A percentile compares a stretch with the other conserved stretches of the same genome.
These are phyloP conservation scores for Clonostachys byssicola DNA, from an alignment of 2,329 filamentous ascomycete genomes.

Conservation along the genomic window DNA sequence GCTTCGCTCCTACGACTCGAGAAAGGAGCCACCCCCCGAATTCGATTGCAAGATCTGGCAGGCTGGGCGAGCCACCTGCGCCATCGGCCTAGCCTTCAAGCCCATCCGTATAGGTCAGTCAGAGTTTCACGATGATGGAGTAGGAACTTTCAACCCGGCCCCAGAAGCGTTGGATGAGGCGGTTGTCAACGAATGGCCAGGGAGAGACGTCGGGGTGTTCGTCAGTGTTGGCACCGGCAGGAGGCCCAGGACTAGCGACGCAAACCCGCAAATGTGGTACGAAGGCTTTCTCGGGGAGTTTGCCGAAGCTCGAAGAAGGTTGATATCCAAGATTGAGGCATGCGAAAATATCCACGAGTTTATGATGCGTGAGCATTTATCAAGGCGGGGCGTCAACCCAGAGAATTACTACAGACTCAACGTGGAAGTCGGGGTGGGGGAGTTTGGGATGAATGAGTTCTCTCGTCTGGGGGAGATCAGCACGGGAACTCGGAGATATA, in stretches of 20 bases:
- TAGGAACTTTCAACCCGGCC: constrained; percentile 87
- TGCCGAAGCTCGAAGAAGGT: constrained; percentile 77
- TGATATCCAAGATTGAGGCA: constrained; percentile 91
- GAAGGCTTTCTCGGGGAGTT: constrained; percentile 91
- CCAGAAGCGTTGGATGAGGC: constrained; percentile 87
- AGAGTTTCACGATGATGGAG: constrained; percentile 88
- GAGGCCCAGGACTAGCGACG: constrained; percentile 60
- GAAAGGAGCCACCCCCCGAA: constrained; percentile 85
- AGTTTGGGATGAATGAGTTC: constrained; percentile 99
- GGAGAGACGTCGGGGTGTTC: constrained; percentile 86
- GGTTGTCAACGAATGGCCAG: constrained; percentile 89
- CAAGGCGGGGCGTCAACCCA: constrained; percentile 72
- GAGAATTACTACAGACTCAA: constrained; percentile 97
- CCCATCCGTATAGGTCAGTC: constrained; percentile 92
- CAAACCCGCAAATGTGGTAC: constrained; percentile 80
- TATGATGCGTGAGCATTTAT: constrained; percentile 77
- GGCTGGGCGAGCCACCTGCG: constrained; percentile 88
- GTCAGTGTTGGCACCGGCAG: constrained; percentile 93
- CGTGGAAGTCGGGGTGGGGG: constrained; percentile 90
- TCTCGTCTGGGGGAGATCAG: constrained; percentile 90
- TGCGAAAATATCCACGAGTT: constrained; percentile 87
- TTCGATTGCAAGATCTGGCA: constrained; percentile 97
- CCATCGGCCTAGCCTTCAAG: constrained; percentile 91
- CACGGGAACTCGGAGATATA: constrained; percentile 82
- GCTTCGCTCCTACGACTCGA: constrained; percentile 90